Evolutionary conservation across 257 asterid genomes (phyloP).

Genomic region (Ocimum tenuiflorum): DNA sequence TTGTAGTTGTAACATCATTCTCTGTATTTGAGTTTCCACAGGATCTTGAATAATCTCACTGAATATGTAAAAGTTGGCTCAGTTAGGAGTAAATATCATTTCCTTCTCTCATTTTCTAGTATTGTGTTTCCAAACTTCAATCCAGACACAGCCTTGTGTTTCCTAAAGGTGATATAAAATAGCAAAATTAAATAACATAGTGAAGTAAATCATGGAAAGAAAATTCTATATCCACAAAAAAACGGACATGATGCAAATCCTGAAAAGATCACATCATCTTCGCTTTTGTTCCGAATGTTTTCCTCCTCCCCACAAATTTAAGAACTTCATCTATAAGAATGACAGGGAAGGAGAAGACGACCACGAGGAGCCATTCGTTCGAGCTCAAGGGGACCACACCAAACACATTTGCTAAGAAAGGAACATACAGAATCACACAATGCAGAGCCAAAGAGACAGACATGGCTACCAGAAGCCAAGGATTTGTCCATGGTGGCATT

Average conservation of each 20-base stretch:
- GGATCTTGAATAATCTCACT: too few species aligned
- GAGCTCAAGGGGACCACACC: conserved; percentile 58
- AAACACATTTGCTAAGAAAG: conserved; percentile 59
- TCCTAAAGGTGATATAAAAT: not conserved
- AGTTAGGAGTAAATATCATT: not conserved
- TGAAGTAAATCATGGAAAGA: not conserved
- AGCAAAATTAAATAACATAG: not conserved
- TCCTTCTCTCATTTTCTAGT: too few species aligned
- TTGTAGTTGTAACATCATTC: not conserved
- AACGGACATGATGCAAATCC: not conserved
- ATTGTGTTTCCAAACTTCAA: too few species aligned
- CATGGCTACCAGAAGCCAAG: conserved; percentile 83
- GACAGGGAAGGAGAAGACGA: conserved; percentile 60
- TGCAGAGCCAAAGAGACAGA: conserved; percentile 56
- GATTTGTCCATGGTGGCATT: conserved; percentile 93
- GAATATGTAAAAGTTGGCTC: too few species aligned
- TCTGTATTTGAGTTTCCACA: not conserved
- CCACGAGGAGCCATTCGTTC: conserved; percentile 64
- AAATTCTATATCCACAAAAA: not conserved
- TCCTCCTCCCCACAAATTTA: conserved; percentile 61
- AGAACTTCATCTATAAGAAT: conserved; percentile 63
- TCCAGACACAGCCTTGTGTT: not conserved
- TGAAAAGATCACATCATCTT: conserved; percentile 31
- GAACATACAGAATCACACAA: conserved; percentile 61
- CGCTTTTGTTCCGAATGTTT: conserved; percentile 30